A percentile compares a stretch with the other conserved stretches of the same genome.
phyloP scores from a whole-genome alignment of 176 grass and related monocot species.

The Oryza longistaminata region DNA sequence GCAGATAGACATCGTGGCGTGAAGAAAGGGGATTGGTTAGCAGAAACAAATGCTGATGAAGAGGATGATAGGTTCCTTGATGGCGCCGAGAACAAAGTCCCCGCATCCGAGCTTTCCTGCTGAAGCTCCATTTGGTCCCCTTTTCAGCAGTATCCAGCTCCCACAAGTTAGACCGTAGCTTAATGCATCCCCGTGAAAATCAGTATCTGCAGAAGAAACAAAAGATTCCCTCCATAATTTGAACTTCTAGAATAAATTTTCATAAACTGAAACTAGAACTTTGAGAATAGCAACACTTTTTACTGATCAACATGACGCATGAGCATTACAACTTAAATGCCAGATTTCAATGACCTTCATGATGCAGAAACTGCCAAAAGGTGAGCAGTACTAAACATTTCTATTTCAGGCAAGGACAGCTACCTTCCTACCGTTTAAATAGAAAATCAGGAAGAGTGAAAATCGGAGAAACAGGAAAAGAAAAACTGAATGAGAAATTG shows the following conservation, averaged over 20 bases:
- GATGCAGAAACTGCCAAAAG: slow-evolving; percentile 11
- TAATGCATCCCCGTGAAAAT: slow-evolving; percentile 23
- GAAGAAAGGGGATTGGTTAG: slow-evolving; percentile 93
- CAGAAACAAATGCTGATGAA: slow-evolving; percentile 93
- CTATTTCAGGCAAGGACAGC: slow-evolving; percentile 13
- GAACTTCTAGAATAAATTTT: background rate
- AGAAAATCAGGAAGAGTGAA: background rate
- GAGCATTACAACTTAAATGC: background rate
- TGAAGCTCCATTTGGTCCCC: slow-evolving; percentile 98
- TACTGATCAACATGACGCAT: background rate
- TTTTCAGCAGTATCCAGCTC: slow-evolving; percentile 59
- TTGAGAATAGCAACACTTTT: background rate
- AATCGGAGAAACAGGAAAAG: background rate
- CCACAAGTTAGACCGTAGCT: slow-evolving; percentile 29
- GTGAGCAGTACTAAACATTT: slow-evolving; percentile 16
- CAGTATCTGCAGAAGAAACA: slow-evolving; percentile 39
- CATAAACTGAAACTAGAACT: background rate
- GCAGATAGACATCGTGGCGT: slow-evolving; percentile 66
- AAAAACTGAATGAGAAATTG: slow-evolving; percentile 19
- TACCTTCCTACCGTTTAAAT: slow-evolving; percentile 11
- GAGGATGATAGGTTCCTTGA: slow-evolving; percentile 84
- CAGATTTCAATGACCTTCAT: background rate
- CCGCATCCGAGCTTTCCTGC: slow-evolving; percentile 76
- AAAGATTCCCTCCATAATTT: slow-evolving; percentile 5
- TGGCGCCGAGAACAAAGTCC: slow-evolving; percentile 61